phyloP scores from a whole-genome alignment of 2,329 filamentous ascomycete species.

The Huntiella abstrusa region DNA sequence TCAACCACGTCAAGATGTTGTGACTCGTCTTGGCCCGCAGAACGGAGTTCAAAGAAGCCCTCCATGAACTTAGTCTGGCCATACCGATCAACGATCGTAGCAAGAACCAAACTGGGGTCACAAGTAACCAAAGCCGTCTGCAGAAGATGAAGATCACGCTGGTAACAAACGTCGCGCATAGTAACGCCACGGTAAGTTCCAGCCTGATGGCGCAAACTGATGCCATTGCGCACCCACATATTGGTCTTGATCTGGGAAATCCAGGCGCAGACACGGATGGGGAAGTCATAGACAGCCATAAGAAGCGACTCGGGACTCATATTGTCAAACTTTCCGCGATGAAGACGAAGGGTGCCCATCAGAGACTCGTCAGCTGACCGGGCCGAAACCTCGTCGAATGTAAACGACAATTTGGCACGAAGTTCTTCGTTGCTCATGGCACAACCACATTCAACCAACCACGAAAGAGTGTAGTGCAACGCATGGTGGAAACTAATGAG shows the following conservation, averaged over 20 bases:
- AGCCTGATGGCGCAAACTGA: conserved; percentile 88
- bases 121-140: conserved; percentile 82
- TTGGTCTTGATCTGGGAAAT: conserved; percentile 93
- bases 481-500: conserved; percentile 95
- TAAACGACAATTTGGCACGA: conserved; percentile 50
- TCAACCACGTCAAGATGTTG: conserved; percentile 89
- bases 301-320: conserved; percentile 52
- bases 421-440: conserved; percentile 51
- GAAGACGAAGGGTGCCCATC: conserved; percentile 40
- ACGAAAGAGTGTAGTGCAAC: conserved; percentile 87
- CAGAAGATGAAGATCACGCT: conserved; percentile 82
- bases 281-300: conserved; percentile 79
- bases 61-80: conserved; percentile 76
- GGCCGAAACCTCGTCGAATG: conserved; percentile 40
- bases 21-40: conserved; percentile 59
- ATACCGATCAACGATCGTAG: conserved; percentile 80
- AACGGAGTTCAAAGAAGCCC: conserved; percentile 55
- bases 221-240: conserved; percentile 96
- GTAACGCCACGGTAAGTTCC: conserved; percentile 79
- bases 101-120: conserved; percentile 63
- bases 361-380: conserved; percentile 22
- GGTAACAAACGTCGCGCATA: conserved; percentile 80
- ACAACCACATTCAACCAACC: conserved; percentile 81
- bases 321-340: conserved; percentile 32
- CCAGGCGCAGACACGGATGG: conserved; percentile 86